Conservation (phyloP, 2,329 filamentous ascomycete genomes). For the Fusarium buxicola region DNA sequence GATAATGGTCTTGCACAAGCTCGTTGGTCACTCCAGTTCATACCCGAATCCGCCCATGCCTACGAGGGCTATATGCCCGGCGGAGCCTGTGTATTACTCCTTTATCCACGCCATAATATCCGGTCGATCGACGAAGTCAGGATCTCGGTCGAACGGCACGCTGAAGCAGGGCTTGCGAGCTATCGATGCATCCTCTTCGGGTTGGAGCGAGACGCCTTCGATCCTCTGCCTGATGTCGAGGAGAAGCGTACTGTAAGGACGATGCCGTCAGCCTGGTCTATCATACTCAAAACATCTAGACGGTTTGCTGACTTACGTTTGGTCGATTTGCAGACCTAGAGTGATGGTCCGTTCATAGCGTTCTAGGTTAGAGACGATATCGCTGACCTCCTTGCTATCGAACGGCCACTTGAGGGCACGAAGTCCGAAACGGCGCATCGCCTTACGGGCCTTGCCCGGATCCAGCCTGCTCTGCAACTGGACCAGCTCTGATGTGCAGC, state of each 20-base stretch:
- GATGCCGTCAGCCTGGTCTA: neutral
- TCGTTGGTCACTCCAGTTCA: neutral
- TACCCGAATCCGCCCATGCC: constrained; percentile 52
- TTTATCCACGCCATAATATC: constrained; percentile 43
- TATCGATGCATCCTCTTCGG: neutral
- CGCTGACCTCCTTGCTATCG: constrained; percentile 21
- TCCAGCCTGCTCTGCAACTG: constrained; percentile 12
- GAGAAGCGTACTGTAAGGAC: constrained; percentile 5
- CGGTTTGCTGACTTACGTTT: constrained; percentile 2
- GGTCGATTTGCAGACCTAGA: constrained; percentile 6
- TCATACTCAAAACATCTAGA: neutral
- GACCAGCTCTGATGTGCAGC: constrained; percentile 3
- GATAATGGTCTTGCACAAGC: neutral
- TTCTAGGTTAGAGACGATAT: constrained; percentile 11
- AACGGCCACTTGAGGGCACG: constrained; percentile 25
- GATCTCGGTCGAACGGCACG: constrained; percentile 48
- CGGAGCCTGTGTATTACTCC: constrained; percentile 29
- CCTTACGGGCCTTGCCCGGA: neutral
- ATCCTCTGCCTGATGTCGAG: constrained; percentile 8
- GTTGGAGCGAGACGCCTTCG: neutral
- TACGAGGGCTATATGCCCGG: constrained; percentile 45
- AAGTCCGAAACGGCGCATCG: constrained; percentile 11
- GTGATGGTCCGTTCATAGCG: constrained; percentile 1
- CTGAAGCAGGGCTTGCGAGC: constrained; percentile 5
- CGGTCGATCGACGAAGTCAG: constrained; percentile 47